These are phyloP conservation scores for Claviceps sorghi DNA, from an alignment of 2,329 filamentous ascomycete species.

Conservation along the genomic window DNA sequence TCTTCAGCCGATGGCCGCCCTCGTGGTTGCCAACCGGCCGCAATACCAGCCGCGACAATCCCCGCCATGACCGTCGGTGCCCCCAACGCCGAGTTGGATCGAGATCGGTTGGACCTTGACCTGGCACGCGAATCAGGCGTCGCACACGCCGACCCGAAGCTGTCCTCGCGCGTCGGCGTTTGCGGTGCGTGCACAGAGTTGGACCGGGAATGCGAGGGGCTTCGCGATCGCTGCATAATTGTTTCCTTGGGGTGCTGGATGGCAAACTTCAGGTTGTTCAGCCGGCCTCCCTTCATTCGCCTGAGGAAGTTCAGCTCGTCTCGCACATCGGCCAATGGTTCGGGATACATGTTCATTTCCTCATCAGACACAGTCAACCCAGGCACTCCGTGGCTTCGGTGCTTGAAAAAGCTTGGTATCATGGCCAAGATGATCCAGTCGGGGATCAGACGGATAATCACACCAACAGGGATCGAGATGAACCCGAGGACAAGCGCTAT, in stretches of 20 bases:
- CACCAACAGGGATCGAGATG: constrained; percentile 72
- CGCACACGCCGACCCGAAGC: constrained; percentile 31
- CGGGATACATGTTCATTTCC: constrained; percentile 55
- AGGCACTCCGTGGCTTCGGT: constrained; percentile 30
- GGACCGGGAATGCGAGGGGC: constrained; percentile 48
- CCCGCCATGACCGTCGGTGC: constrained; percentile 72
- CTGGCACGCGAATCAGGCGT: constrained; percentile 49
- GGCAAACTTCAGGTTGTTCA: constrained; percentile 69
- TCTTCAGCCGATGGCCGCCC: constrained; percentile 28
- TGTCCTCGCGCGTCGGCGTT: constrained; percentile 47
- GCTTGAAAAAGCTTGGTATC: constrained; percentile 39
- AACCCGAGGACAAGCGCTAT: constrained; percentile 72
- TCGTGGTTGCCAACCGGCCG: constrained; percentile 61
- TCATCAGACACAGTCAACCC: constrained; percentile 50
- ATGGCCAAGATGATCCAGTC: constrained; percentile 47
- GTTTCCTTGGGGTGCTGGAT: constrained; percentile 61
- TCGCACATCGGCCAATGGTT: constrained; percentile 57
- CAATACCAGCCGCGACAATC: constrained; percentile 62
- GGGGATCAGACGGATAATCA: constrained; percentile 69
- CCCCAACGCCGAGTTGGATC: constrained; percentile 56
- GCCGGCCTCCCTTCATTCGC: constrained; percentile 63
- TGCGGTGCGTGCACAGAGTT: constrained; percentile 47
- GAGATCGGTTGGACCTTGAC: constrained; percentile 51
- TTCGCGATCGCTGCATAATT: constrained; percentile 46
- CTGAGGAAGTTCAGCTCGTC: constrained; percentile 72